Base-by-base conservation (phyloP, 2,329 filamentous ascomycete species). In the Cladophialophora bantiana region DNA sequence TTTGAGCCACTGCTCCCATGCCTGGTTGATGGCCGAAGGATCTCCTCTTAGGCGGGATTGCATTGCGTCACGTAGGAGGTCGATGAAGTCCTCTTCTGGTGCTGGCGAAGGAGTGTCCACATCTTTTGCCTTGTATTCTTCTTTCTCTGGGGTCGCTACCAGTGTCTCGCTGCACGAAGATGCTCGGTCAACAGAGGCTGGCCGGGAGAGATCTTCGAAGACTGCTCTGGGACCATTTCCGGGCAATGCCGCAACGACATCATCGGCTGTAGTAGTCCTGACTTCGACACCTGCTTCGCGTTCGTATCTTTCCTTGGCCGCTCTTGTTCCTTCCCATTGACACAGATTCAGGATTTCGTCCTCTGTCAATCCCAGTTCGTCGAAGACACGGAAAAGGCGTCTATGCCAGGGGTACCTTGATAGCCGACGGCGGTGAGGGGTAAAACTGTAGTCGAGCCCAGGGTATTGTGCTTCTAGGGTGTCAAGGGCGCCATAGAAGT, bases 401-500 rank as follows among this genome's bases (percentile, higher is more conserved):
- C 81, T 80, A 76, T 90, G 88, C 80, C 86, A 86, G 10, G 84
- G 83, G 74, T 88, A 89, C 54, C 86, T 85, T 61, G 85, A 80
- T 12, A 90, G 81, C 48, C 88, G 83, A 79, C 87, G 86, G 64
- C 88, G 84, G 78, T 90, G 88, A 1, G 87, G 86, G 6, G 79
- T 78, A 72, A 86, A 82, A 55, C 85, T 84, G 76, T 90, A 90
- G 45, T 90, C 88, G 55, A 89, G 81, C 38, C 88, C 88, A 0
- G 88, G 88, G 73, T 90, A 89, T 66, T 88, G 86, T 58, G 88
- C 87, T 79, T 89, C 88, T 68, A 88, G 82, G 73, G 84, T 87
- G 79, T 89, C 86, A 54, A 89, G 81, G 48, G 84, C 83, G 72
- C 88, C 88, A 77, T 89, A 89, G 79, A 89, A 90, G 59, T 82